These are phyloP conservation scores for Eucalyptus pauciflora DNA, from an alignment of 345 rosid species.

Conservation along the genomic window DNA sequence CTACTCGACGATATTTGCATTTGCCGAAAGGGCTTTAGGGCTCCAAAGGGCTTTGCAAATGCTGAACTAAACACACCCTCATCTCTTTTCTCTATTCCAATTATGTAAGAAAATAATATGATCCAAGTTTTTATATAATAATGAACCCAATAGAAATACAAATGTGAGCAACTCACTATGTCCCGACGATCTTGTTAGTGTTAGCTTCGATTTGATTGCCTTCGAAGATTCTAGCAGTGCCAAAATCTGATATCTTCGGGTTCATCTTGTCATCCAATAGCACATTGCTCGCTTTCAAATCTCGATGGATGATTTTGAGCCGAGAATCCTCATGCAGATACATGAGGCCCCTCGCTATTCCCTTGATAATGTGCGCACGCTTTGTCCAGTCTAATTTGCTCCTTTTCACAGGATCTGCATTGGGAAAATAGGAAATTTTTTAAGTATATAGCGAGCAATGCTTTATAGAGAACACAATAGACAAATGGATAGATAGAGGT, in stretches of 20 bases:
- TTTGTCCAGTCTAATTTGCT: constrained; percentile 22
- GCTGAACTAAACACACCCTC: too few species aligned
- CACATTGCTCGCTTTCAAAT: constrained; percentile 39
- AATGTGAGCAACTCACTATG: constrained; percentile 18
- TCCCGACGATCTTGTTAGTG: constrained; percentile 43
- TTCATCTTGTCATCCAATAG: constrained; percentile 37
- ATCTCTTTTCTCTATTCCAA: not conserved
- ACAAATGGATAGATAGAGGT: not conserved
- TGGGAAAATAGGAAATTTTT: not conserved
- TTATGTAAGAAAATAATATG: not conserved
- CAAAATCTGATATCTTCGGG: constrained; percentile 49
- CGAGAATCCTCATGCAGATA: constrained; percentile 49
- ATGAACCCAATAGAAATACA: not conserved
- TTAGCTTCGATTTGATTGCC: constrained; percentile 1
- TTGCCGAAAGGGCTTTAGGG: too few species aligned
- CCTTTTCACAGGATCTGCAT: constrained; percentile 16
- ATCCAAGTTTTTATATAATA: not conserved
- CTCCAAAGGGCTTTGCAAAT: too few species aligned
- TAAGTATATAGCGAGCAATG: not conserved
- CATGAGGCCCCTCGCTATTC: constrained; percentile 34
- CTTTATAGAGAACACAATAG: not conserved
- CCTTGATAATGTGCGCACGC: constrained; percentile 20
- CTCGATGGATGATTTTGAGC: constrained; percentile 38
- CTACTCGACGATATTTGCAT: not conserved
- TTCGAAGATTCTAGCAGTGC: constrained; percentile 44